Evolutionary conservation across 257 asterid species (phyloP).

Genomic region (Solanum chilense): DNA sequence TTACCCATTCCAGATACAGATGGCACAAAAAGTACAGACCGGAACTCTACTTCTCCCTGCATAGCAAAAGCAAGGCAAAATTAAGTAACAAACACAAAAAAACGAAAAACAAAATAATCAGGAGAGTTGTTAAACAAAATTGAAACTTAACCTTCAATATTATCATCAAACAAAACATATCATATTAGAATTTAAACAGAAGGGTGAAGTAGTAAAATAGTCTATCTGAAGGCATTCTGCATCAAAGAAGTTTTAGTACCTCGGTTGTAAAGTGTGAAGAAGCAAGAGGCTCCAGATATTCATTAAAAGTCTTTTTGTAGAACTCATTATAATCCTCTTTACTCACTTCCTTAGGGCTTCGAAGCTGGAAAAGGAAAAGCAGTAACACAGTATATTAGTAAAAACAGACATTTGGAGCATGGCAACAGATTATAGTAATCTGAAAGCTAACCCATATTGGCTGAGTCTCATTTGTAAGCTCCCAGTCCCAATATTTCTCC

Average conservation of each 20-base stretch:
- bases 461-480: conserved; percentile 85
- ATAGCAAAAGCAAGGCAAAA: conserved; percentile 6
- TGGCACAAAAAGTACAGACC: conserved; percentile 82
- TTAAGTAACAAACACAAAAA: not conserved
- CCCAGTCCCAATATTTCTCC: conserved; percentile 99
- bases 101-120: not conserved
- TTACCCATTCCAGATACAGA: conserved; percentile 63
- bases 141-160: not conserved
- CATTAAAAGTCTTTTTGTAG: conserved; percentile 84
- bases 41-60: conserved; percentile 98
- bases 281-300: conserved; percentile 90
- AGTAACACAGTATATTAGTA: not conserved
- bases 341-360: conserved; percentile 82
- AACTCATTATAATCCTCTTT: conserved; percentile 90
- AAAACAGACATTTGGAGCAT: not conserved
- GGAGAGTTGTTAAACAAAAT: not conserved
- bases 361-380: conserved; percentile 43
- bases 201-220: not conserved
- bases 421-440: not conserved
- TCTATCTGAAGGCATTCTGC: not conserved
- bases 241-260: conserved; percentile 22
- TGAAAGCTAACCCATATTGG: conserved; percentile 81
- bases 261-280: conserved; percentile 97
- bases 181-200: not conserved
- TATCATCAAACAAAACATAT: not conserved